Evolutionary conservation across 768 basidiomycete species (phyloP).

Genomic region (Boletus eberwhitei): DNA sequence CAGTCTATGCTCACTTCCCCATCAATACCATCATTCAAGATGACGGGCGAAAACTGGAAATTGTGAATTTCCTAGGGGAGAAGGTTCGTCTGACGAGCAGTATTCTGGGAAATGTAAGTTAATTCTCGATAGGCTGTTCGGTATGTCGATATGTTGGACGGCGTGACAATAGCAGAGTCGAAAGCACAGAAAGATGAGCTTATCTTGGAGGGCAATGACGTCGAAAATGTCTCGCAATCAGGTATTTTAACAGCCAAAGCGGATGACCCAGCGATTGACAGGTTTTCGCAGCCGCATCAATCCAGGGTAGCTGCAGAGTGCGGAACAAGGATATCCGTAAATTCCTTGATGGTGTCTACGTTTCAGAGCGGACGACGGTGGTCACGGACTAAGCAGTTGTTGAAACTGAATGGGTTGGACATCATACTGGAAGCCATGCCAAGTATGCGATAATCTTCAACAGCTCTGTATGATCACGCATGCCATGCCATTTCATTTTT

Average conservation of each 20-base stretch:
- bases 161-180: slow-evolving; percentile 81
- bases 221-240: slow-evolving; percentile 97
- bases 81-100: slow-evolving; percentile 52
- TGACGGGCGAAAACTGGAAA: slow-evolving; percentile 68
- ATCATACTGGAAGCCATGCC: slow-evolving; percentile 15
- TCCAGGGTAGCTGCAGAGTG: slow-evolving; percentile 94
- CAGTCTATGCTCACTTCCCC: slow-evolving; percentile 99
- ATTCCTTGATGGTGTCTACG: slow-evolving; percentile 94
- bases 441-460: slow-evolving; percentile 21
- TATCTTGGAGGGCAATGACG: slow-evolving; percentile 90
- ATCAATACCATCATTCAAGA: slow-evolving; percentile 97
- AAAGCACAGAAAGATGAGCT: slow-evolving; percentile 94
- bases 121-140: slow-evolving; percentile 67
- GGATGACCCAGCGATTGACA: slow-evolving; percentile 3
- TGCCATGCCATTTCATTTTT: slow-evolving; percentile 17
- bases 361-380: slow-evolving; percentile 72
- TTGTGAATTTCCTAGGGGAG: slow-evolving; percentile 94
- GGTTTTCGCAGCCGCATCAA: slow-evolving; percentile 71
- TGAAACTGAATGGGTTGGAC: slow-evolving; percentile 8
- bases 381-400: slow-evolving; percentile 39
- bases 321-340: slow-evolving; percentile 99
- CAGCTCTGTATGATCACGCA: slow-evolving; percentile 28
- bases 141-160: slow-evolving; percentile 87
- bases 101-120: not conserved
- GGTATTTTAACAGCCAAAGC: slow-evolving; percentile 41